Evolutionary conservation across 2,329 filamentous ascomycete genomes (phyloP).

Genomic region (Periglandula ipomoeae): DNA sequence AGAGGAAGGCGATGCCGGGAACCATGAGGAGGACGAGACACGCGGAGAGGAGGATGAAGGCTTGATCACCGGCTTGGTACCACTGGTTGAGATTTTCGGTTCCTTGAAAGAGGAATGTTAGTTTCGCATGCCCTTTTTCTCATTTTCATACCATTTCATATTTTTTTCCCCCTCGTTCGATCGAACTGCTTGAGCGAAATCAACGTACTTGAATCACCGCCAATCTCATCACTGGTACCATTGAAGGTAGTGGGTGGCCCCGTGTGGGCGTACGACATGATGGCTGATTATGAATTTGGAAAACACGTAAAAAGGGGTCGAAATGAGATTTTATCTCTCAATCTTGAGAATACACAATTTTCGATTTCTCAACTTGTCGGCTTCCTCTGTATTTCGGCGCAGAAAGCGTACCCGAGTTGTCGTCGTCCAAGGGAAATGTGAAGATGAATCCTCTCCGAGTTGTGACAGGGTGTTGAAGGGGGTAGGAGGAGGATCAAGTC

Average conservation of each 20-base stretch:
- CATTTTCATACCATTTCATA: background rate
- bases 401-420: too few species aligned
- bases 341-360: too few species aligned
- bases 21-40: conserved; percentile 97
- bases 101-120: conserved; percentile 35
- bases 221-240: conserved; percentile 53
- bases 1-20: conserved; percentile 92
- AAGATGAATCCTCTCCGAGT: too few species aligned
- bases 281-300: too few species aligned
- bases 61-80: conserved; percentile 85
- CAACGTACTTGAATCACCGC: conserved; percentile 68
- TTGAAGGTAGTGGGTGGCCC: conserved; percentile 53
- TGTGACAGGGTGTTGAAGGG: too few species aligned
- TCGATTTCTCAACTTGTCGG: too few species aligned
- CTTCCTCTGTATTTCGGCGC: too few species aligned
- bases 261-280: conserved; percentile 51
- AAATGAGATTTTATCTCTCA: too few species aligned
- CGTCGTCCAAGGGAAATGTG: too few species aligned
- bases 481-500: too few species aligned
- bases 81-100: conserved; percentile 90
- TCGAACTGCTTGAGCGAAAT: background rate
- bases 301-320: too few species aligned
- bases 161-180: background rate
- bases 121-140: background rate
- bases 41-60: conserved; percentile 81